Base-by-base conservation (phyloP, 129 eudicot species). In the Dittrichia graveolens region DNA sequence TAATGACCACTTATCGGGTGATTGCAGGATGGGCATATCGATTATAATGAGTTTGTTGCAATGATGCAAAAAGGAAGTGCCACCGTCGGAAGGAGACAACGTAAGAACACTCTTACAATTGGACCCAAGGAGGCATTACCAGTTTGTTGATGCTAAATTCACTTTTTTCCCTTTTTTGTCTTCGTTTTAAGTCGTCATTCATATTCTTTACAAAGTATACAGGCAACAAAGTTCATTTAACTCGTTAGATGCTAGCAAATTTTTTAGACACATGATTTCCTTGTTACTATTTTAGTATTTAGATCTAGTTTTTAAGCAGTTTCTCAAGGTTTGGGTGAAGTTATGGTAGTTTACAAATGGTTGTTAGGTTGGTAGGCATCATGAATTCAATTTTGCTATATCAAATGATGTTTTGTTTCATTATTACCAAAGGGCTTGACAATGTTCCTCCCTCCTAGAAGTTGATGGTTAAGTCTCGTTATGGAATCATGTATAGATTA, bases 21-120 rank as follows among this genome's bases (percentile, higher is more conserved):
- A 15, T 71, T 88, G 67, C 85, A 88, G 95, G 95, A 88, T 56
- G 95, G 95, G 42, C 81, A 76, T 18, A 88, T 88, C 38, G 91
- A 88, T 74, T 88, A 83, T 62, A 78, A 55, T 10, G 90, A 88
- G 62, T 88, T 88, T 78, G 84, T 83, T 37, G 85, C 88, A 52
- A 88, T 88, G 91, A 88, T 88, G 91, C 85, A 73, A 72, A 80
- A 75, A 72, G 91, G 81, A 53, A 80, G 83, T 65, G 65, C 73
- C 10, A 80, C 57, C 11, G 56, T 61, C 12, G 89, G 79, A 65
- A 78, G 80, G 66, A 85, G 38, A 72, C 74, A 67, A 57, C 76
- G 40, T 52, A 85, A 79, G 58, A 85, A 75, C 64, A 67, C 35
- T 64, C 66, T 58, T 69, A 68, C 62, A 43, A 35, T 71, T 70